A percentile compares a stretch with the other conserved stretches of the same genome.
These are phyloP conservation scores for Litsea cubeba DNA, from an alignment of 164 flowering plant genomes.

Conservation along the genomic window DNA sequence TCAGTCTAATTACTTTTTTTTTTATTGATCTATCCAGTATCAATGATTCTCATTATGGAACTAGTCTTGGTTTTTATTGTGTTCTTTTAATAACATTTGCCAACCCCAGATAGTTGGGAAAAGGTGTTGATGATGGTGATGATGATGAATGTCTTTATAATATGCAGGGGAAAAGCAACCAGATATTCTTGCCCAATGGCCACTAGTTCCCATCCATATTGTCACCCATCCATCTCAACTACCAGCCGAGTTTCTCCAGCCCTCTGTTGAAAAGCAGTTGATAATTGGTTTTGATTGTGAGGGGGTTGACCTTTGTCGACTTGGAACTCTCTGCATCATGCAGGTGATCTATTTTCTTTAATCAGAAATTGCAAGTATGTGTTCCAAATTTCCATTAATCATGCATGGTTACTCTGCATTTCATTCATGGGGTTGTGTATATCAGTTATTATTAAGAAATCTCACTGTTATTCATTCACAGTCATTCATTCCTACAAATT, in stretches of 20 bases:
- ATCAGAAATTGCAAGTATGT: neutral
- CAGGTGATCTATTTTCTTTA: conserved; percentile 45
- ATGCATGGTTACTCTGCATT: neutral
- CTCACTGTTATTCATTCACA: too few relatives aligned
- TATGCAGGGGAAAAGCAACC: conserved; percentile 33
- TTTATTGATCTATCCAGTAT: too few relatives aligned
- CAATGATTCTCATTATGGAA: neutral
- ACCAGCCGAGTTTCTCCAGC: conserved; percentile 69
- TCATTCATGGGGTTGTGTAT: neutral
- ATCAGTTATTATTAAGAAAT: neutral
- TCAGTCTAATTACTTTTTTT: too few relatives aligned
- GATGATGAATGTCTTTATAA: neutral
- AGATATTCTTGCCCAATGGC: conserved; percentile 24
- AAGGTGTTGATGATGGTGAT: too few relatives aligned
- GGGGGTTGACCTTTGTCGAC: conserved; percentile 87
- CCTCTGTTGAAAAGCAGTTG: conserved; percentile 54
- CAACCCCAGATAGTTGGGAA: too few relatives aligned
- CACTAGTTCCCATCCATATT: conserved; percentile 50
- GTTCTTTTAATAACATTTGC: neutral
- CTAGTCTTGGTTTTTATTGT: neutral
- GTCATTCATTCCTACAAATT: too few relatives aligned
- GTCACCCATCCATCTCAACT: conserved; percentile 76
- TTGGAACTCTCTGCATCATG: conserved; percentile 83
- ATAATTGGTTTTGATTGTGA: conserved; percentile 90
- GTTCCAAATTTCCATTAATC: neutral